Evolutionary conservation across 2,329 filamentous ascomycete species (phyloP), one percentile per base, ranked within the genome.

Genomic region (Fonsecaea pedrosoi): DNA sequence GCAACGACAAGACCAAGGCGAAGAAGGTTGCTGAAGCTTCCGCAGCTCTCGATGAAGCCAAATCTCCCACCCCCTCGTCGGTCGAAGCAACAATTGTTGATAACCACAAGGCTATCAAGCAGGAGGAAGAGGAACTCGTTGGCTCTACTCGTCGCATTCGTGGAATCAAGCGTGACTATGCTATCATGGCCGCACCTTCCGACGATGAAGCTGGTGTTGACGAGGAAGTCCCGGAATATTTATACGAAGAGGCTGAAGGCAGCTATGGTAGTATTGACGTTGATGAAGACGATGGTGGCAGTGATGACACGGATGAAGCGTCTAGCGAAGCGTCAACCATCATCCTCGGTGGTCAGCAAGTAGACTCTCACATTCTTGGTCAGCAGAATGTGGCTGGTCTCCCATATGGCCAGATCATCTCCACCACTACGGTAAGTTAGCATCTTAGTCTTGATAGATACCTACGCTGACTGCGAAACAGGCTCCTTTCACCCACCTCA

Each of bases 21-120:
- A 67, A 50, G 48, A 45, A 45, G 45, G 12, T 30, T 3, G 12
- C 30, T 13, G 25, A 61, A 54, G 48, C 30, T 12, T 7, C 34
- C 9, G 10, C 18, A 4, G 25, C 57, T 37, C 9, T 50, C 7
- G 40, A 60, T 4, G 57, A 30, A 48, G 40, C 40, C 6, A 37
- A 18, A 12, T 18, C 34, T 25, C 5, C 56, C 12, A 25, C 50
- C 48, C 7, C 59, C 57, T 37, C 38, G 42, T 38, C 38, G 3
- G 1, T 60, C 34, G n/a, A 45, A 25, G n/a, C 53, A n/a, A 53
- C 30, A 32, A 32, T 32, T 42, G 18, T 7, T 18, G 18, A 21
- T 57, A 88, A 87, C 76, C 86, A 86, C 34, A 83, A 82, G 65
- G 87, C 88, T 74, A 86, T 88, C 74, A 83, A 83, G 70, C 78